phyloP scores from a whole-genome alignment of 2,329 filamentous ascomycete genomes.

The Phaeosphaeria sp. region DNA sequence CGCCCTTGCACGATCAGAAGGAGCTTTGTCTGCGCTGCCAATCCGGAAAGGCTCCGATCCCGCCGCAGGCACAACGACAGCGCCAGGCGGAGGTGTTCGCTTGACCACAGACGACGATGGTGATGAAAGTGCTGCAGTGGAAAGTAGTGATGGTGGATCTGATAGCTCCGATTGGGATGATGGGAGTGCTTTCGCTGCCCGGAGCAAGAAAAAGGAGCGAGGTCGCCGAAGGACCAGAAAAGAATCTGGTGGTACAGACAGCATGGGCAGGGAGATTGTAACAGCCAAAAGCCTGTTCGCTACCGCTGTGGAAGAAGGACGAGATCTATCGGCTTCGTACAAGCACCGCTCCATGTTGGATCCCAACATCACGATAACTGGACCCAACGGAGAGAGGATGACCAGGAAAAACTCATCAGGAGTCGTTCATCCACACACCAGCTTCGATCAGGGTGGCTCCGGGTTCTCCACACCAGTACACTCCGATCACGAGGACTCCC shows the following conservation, averaged over 20 bases:
- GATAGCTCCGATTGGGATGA: slow-evolving; percentile 71
- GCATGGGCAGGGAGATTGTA: slow-evolving; percentile 44
- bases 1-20: slow-evolving; percentile 68
- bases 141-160: slow-evolving; percentile 70
- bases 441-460: slow-evolving; percentile 75
- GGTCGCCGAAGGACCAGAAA: slow-evolving; percentile 49
- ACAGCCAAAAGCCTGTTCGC: slow-evolving; percentile 70
- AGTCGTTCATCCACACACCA: slow-evolving; percentile 80
- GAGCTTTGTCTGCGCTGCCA: slow-evolving; percentile 65
- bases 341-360: slow-evolving; percentile 70
- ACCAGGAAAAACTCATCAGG: slow-evolving; percentile 55
- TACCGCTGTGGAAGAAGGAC: slow-evolving; percentile 76
- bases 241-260: slow-evolving; percentile 43
- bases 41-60: slow-evolving; percentile 58
- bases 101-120: slow-evolving; percentile 55
- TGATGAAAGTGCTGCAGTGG: slow-evolving; percentile 66
- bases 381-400: slow-evolving; percentile 65
- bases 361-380: slow-evolving; percentile 70
- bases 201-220: slow-evolving; percentile 43
- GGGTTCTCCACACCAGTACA: slow-evolving; percentile 68
- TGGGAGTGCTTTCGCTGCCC: slow-evolving; percentile 46
- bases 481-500: slow-evolving; percentile 85
- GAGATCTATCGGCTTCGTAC: slow-evolving; percentile 60
- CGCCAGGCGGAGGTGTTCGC: slow-evolving; percentile 61
- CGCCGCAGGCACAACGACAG: slow-evolving; percentile 49